Base-by-base conservation (phyloP, 257 asterid species). In the Dorcoceras hygrometricum region DNA sequence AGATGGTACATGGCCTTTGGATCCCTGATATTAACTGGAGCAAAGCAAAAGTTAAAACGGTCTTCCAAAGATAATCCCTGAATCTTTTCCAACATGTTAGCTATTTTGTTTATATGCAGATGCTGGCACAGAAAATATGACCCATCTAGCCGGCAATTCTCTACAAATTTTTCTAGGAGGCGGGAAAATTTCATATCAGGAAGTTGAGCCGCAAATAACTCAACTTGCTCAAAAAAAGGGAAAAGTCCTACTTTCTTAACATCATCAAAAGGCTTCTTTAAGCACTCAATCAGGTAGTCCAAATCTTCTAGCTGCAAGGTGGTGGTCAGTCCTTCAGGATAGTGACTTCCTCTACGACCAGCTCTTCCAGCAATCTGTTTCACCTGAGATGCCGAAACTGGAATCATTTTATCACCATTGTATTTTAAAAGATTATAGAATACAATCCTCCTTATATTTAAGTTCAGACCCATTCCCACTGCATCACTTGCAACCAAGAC, bases 301-400 rank as follows among this genome's bases (percentile, higher is more conserved):
- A 88, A 71, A 71, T 93, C 97, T 26, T 90, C 99, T 29, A 72
- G 77, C 16, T 90, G 88, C 31, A 93, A 73, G 62, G 97, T 90
- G 70, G 99, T 90, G 46, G 89, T 78, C 57, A 90, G 75, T 59
- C 99, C 99, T 77, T 93, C 97, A 6, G 97, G 97, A 79, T 81
- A 93, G 39, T 73, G 78, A 72, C 99, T 93, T 70, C 99, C 99
- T 63, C 99, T 83, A 34, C 99, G 87, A 31, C 99, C 99, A 10
- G 99, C 99, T 80, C 99, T 81, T 65, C 99, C 97, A 23, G 96
- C 97, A 54, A 93, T 88, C 77, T 93, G 99, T 70, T 93, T 93
- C 73, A 93, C 96, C 78, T 89, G 99, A 3, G 99, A 86, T 3
- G 97, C 88, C 24, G 95, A 81, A 57, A 93, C 96, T 0, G 95